phyloP scores from a whole-genome alignment of 345 rosid species.

The Camelina neglecta region DNA sequence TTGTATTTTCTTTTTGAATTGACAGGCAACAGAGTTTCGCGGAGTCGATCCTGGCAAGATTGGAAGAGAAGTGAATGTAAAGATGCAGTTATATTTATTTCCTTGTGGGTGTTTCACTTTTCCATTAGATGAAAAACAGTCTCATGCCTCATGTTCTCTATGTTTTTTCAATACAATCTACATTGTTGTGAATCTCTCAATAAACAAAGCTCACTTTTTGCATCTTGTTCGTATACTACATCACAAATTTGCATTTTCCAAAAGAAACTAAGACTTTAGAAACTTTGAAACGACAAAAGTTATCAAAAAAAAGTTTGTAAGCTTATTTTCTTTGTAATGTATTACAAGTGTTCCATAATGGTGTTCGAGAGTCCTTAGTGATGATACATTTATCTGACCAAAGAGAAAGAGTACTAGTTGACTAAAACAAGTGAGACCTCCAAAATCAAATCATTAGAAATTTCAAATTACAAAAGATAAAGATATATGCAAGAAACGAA shows the following conservation, averaged over 20 bases:
- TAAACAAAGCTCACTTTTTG: constrained; percentile 8
- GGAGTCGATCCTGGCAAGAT: constrained; percentile 72
- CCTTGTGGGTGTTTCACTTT: constrained; percentile 7
- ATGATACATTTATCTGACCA: too few species aligned
- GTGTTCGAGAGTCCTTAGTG: too few species aligned
- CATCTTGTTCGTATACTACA: neutral
- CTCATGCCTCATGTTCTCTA: constrained; percentile 1
- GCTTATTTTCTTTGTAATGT: too few species aligned
- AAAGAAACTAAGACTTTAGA: too few species aligned
- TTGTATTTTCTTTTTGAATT: constrained; percentile 21
- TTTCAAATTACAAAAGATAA: too few species aligned
- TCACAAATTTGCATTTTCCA: neutral
- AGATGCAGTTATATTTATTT: constrained; percentile 1
- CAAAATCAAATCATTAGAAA: too few species aligned
- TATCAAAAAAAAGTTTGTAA: too few species aligned
- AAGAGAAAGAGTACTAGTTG: too few species aligned
- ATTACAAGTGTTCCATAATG: too few species aligned
- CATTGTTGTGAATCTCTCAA: constrained; percentile 22
- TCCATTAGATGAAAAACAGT: neutral
- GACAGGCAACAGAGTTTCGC: constrained; percentile 95
- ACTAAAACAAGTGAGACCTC: too few species aligned
- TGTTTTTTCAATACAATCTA: constrained; percentile 1
- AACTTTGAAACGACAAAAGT: too few species aligned
- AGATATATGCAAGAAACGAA: too few species aligned
- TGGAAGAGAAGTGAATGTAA: constrained; percentile 70